phyloP scores from a whole-genome alignment of 371 early-diverging fungal genomes.

The Paraphysoderma sedebokerense region DNA sequence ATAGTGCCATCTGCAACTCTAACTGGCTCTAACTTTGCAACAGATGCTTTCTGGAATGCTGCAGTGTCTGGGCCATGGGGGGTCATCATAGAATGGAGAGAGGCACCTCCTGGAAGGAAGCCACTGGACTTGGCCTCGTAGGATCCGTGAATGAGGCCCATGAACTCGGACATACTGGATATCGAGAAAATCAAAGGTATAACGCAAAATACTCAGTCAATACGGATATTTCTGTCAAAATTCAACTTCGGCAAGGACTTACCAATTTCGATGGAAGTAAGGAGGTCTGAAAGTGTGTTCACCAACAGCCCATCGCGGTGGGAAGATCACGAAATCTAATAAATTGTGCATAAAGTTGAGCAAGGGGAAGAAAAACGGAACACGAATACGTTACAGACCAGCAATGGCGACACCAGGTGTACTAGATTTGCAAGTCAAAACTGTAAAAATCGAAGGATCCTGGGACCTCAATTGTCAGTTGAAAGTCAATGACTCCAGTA shows the following conservation, averaged over 20 bases:
- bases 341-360: too few relatives aligned
- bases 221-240: too few relatives aligned
- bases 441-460: conserved; percentile 93
- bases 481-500: not conserved
- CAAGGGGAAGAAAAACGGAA: too few relatives aligned
- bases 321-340: conserved; percentile 97
- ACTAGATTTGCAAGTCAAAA: conserved; percentile 74
- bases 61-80: conserved; percentile 87
- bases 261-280: conserved; percentile 85
- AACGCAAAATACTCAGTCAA: too few relatives aligned
- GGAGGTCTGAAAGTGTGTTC: conserved; percentile 88
- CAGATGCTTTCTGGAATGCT: conserved; percentile 58
- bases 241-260: not conserved
- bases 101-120: conserved; percentile 86
- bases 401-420: conserved; percentile 78
- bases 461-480: conserved; percentile 9
- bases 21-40: conserved; percentile 51
- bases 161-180: conserved; percentile 61
- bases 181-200: not conserved
- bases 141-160: conserved; percentile 80
- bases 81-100: conserved; percentile 69
- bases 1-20: conserved; percentile 64
- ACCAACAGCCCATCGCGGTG: conserved; percentile 89
- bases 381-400: too few relatives aligned
- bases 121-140: conserved; percentile 85